Base-by-base conservation (phyloP, 169 alveolate genomes). In the Cryptosporidium canis region DNA sequence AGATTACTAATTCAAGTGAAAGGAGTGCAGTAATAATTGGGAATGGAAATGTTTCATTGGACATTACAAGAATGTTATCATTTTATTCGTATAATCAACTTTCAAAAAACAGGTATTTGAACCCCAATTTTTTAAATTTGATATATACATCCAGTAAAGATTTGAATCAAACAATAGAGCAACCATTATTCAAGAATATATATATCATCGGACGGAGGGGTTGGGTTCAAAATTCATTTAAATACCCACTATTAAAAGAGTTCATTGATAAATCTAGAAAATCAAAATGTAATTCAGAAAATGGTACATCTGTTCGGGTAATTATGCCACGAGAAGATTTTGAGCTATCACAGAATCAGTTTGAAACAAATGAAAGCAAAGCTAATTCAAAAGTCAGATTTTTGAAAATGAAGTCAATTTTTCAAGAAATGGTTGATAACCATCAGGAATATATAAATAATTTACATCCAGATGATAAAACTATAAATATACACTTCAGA, bases 11-110 rank as follows among this genome's bases (percentile, higher is more conserved):
- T 58, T 77, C 87, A 1, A 58, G 66, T 37, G 72, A 55, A 18
- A 35, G 87, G 16, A 77, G 61, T 77, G 87, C 87, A 14, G 65
- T 77, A 35, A 41, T 77, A 3, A 37, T 77, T 58, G 87, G 87
- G 61, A 77, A 77, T 77, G 87, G 87, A 21, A 77, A 77, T 77
- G 87, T 77, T 56, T 45, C 87, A 77, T 41, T 77, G 37, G 87
- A 77, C 58, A 77, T 77, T 41, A 35, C 65, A 7, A 27, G 87
- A 41, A 21, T 77, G 1, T 58, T 77, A 39, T 77, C 87, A 0
- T 77, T 77, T 43, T 77, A 77, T 63, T 14, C 55, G 2, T 61
- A 77, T 77, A 33, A 56, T 12, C 51, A 77, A 41, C 72, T 77
- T 27, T 58, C 58, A 77, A 61, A 77, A 58, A 77, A 58, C 72